phyloP scores from a whole-genome alignment of 2,329 filamentous ascomycete species.

The Dothistroma septosporum region DNA sequence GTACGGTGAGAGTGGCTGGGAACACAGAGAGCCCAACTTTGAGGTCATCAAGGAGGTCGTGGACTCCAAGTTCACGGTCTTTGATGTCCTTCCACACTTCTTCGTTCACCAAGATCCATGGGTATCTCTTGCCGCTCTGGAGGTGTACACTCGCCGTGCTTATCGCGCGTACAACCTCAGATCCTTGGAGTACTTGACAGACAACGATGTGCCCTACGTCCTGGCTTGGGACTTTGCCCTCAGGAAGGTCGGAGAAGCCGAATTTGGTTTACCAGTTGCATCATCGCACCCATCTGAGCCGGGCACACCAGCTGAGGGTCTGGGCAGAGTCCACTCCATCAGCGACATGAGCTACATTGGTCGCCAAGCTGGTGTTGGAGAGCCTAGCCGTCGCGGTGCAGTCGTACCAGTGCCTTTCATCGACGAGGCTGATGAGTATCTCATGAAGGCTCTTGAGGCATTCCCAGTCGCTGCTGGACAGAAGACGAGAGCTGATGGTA shows the following conservation, averaged over 20 bases:
- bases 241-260: conserved; percentile 85
- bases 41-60: conserved; percentile 95
- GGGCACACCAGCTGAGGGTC: conserved; percentile 59
- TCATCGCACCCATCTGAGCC: conserved; percentile 71
- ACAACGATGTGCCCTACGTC: conserved; percentile 69
- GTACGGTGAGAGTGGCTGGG: conserved; percentile 95
- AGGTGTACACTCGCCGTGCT: conserved; percentile 92
- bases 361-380: conserved; percentile 60
- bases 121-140: conserved; percentile 88
- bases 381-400: conserved; percentile 84
- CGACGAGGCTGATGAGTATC: conserved; percentile 85
- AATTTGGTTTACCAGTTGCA: conserved; percentile 77
- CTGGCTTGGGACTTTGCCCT: conserved; percentile 95
- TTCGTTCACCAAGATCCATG: conserved; percentile 91
- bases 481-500: conserved; percentile 47
- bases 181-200: conserved; percentile 79
- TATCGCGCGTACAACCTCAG: conserved; percentile 95
- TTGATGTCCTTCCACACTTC: conserved; percentile 92
- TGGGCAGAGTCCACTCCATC: conserved; percentile 87
- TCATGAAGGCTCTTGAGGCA: conserved; percentile 77
- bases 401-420: conserved; percentile 91
- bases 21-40: conserved; percentile 86
- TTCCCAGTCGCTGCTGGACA: conserved; percentile 54
- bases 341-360: conserved; percentile 91
- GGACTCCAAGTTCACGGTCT: conserved; percentile 97